These are phyloP conservation scores for Botryotinia convoluta DNA, from an alignment of 2,329 filamentous ascomycete genomes.

Conservation along the genomic window DNA sequence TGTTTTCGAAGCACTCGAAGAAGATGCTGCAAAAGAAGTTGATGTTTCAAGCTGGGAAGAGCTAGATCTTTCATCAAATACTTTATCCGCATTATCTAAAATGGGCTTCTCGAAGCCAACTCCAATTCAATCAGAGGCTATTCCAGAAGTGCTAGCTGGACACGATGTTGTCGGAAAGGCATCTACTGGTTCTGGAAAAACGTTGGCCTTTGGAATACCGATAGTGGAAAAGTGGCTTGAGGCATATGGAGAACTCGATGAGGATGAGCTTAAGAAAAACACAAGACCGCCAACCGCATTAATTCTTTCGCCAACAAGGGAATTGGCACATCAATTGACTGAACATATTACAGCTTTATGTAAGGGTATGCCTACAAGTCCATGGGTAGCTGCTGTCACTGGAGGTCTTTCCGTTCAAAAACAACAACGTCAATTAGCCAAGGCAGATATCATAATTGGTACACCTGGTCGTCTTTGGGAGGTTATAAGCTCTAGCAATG, in stretches of 20 bases:
- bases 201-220: slow-evolving; percentile 88
- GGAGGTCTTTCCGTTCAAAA: slow-evolving; percentile 94
- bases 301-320: slow-evolving; percentile 86
- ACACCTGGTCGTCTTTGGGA: slow-evolving; percentile 95
- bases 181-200: slow-evolving; percentile 94
- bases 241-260: slow-evolving; percentile 42
- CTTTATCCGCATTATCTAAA: slow-evolving; percentile 71
- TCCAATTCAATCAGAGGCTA: slow-evolving; percentile 72
- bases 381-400: slow-evolving; percentile 83
- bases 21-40: slow-evolving; percentile 56
- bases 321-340: slow-evolving; percentile 87
- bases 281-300: slow-evolving; percentile 64
- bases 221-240: slow-evolving; percentile 82
- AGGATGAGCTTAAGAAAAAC: slow-evolving; percentile 38
- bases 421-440: slow-evolving; percentile 78
- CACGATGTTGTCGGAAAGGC: slow-evolving; percentile 95
- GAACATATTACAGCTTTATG: slow-evolving; percentile 79
- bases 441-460: slow-evolving; percentile 88
- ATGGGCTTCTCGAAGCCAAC: slow-evolving; percentile 81
- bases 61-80: slow-evolving; percentile 68
- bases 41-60: slow-evolving; percentile 78
- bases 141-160: slow-evolving; percentile 78
- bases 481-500: slow-evolving; percentile 73
- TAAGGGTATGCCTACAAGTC: slow-evolving; percentile 55
- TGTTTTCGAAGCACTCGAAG: slow-evolving; percentile 46